Conservation (phyloP, 768 basidiomycete genomes). For the Agrocybe praecox region DNA sequence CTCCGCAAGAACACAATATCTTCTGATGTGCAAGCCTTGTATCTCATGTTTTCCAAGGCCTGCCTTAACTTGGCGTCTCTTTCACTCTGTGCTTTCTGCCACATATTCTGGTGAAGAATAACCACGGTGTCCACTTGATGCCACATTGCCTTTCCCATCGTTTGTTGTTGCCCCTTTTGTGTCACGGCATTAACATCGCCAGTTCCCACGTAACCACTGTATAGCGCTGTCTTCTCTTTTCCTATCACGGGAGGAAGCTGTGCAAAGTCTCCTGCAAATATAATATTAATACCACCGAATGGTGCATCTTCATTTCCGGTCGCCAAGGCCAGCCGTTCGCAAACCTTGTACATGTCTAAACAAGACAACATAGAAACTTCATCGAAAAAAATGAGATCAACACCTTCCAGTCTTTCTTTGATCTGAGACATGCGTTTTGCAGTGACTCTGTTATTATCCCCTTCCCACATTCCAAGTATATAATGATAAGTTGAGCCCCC, state of each 20-base stretch:
- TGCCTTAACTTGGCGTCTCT: conserved; percentile 27
- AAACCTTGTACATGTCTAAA: conserved; percentile 28
- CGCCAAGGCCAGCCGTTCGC: conserved; percentile 17
- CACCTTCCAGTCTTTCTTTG: conserved; percentile 20
- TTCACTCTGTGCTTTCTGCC: conserved; percentile 22
- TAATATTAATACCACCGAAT: conserved; percentile 41
- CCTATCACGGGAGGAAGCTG: conserved; percentile 38
- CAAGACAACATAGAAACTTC: conserved; percentile 44
- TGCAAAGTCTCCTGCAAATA: conserved; percentile 48
- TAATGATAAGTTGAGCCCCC: conserved; percentile 33
- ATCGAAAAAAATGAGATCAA: conserved; percentile 43
- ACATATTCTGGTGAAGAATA: conserved; percentile 36
- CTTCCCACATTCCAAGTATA: conserved; percentile 20
- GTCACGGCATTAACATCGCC: neutral
- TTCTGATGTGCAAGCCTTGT: conserved; percentile 36
- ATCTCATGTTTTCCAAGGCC: conserved; percentile 39
- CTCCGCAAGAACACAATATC: conserved; percentile 37
- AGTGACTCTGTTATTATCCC: neutral
- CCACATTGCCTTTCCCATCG: conserved; percentile 33
- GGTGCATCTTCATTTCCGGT: conserved; percentile 15
- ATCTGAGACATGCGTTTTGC: conserved; percentile 4
- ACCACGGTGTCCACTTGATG: conserved; percentile 35
- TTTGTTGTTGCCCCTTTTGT: conserved; percentile 16
- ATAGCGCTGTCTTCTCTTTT: conserved; percentile 15
- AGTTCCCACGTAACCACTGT: conserved; percentile 1